phyloP scores from a whole-genome alignment of 2,329 filamentous ascomycete species.

The Aureobasidium sp. region DNA sequence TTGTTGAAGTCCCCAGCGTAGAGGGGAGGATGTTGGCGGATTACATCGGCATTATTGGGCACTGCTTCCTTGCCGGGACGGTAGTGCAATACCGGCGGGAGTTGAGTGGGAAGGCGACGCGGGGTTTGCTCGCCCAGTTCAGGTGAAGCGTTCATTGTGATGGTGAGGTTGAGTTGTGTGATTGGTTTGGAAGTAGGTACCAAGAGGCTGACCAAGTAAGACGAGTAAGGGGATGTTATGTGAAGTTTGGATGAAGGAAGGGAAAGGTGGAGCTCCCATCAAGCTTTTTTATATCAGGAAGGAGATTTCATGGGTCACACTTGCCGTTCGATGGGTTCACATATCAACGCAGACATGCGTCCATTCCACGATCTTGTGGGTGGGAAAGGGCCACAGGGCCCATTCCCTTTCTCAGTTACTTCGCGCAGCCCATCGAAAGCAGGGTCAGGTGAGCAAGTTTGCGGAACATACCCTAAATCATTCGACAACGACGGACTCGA shows the following conservation, averaged over 20 bases:
- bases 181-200: too few relatives aligned
- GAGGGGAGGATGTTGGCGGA: not conserved
- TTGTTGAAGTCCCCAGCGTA: not conserved
- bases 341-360: not conserved
- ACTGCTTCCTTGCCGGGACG: not conserved
- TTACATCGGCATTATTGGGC: not conserved
- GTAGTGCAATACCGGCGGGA: not conserved
- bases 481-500: too few relatives aligned
- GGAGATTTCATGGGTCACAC: not conserved
- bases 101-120: too few relatives aligned
- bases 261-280: not conserved
- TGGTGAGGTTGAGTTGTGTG: too few relatives aligned
- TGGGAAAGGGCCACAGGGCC: not conserved
- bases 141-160: not conserved
- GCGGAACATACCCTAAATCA: not conserved
- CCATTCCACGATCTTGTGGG: not conserved
- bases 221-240: not conserved
- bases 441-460: not conserved
- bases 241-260: not conserved
- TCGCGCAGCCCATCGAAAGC: not conserved
- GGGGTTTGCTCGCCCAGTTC: not conserved
- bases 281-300: not conserved
- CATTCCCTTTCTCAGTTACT: not conserved
- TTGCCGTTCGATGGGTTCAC: not conserved
- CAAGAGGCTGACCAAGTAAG: not conserved